Percentiles rank a stretch among this genome's conserved stretches.
These are phyloP conservation scores for Pogostemon cablin DNA, from an alignment of 257 asterid species.

Conservation along the genomic window DNA sequence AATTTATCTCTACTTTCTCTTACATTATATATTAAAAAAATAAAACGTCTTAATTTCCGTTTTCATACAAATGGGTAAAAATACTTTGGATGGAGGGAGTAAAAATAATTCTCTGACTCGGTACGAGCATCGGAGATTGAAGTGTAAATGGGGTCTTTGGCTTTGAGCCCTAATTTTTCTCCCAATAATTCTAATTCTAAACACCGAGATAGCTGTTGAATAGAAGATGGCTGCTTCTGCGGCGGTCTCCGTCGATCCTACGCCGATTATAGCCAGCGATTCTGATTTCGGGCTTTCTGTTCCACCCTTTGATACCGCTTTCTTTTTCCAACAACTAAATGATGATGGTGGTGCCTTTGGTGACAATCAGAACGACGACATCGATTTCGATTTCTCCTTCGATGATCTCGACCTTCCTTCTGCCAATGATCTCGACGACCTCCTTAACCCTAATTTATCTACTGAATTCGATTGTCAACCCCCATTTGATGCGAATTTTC, in stretches of 20 bases:
- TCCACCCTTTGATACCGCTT: constrained; percentile 56
- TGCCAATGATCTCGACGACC: constrained; percentile 39
- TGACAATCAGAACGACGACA: constrained; percentile 35
- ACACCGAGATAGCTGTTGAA: not conserved
- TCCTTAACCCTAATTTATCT: constrained; percentile 30
- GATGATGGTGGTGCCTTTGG: constrained; percentile 27
- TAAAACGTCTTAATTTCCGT: too few relatives aligned
- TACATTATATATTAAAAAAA: too few relatives aligned
- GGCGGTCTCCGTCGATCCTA: constrained; percentile 39
- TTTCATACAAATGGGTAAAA: too few relatives aligned
- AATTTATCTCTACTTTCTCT: too few relatives aligned
- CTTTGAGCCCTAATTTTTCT: constrained; percentile 25
- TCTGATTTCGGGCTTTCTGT: constrained; percentile 45
- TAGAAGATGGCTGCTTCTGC: constrained; percentile 46
- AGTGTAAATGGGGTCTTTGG: too few relatives aligned
- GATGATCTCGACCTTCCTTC: constrained; percentile 44
- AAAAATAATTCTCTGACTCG: too few relatives aligned
- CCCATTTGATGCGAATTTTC: constrained; percentile 20
- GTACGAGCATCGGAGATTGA: too few relatives aligned
- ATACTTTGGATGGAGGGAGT: too few relatives aligned
- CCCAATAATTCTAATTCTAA: not conserved
- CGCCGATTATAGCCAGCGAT: constrained; percentile 29
- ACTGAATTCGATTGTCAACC: constrained; percentile 33
- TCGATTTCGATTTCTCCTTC: constrained; percentile 60
- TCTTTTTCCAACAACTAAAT: constrained; percentile 42